Evolutionary conservation across 805 yeast species (phyloP).

Genomic region (Saturnispora dispora): DNA sequence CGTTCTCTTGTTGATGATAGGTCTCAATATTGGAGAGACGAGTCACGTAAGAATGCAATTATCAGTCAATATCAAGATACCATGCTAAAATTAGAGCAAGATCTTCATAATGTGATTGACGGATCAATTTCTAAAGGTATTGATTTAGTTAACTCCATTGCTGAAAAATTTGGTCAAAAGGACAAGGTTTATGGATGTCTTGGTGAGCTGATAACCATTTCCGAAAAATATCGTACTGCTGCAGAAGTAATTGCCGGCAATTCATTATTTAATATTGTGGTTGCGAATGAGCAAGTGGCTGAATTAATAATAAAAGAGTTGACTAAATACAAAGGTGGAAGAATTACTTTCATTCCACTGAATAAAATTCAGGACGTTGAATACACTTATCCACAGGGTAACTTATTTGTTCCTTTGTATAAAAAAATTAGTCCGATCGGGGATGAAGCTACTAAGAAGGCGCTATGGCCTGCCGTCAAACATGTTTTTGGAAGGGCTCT

Average conservation of each 20-base stretch:
- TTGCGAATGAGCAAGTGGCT: slow-evolving; percentile 81
- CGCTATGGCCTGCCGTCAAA: slow-evolving; percentile 54
- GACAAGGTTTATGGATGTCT: slow-evolving; percentile 70
- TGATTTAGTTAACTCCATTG: slow-evolving; percentile 55
- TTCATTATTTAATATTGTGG: slow-evolving; percentile 80
- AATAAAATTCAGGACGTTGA: slow-evolving; percentile 47
- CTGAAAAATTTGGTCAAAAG: slow-evolving; percentile 45
- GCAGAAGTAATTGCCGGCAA: slow-evolving; percentile 87
- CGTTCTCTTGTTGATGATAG: slow-evolving; percentile 51
- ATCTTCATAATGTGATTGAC: slow-evolving; percentile 66
- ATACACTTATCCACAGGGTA: slow-evolving; percentile 50
- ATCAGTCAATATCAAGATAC: slow-evolving; percentile 46
- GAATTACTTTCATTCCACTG: slow-evolving; percentile 87
- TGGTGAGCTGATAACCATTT: slow-evolving; percentile 74
- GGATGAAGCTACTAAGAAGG: slow-evolving; percentile 39
- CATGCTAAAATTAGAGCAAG: slow-evolving; percentile 42
- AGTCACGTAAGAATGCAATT: slow-evolving; percentile 52
- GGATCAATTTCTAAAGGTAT: slow-evolving; percentile 62
- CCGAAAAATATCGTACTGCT: slow-evolving; percentile 75
- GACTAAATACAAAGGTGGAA: slow-evolving; percentile 58
- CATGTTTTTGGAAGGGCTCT: slow-evolving; percentile 78
- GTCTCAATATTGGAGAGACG: slow-evolving; percentile 71
- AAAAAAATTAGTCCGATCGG: slow-evolving; percentile 40
- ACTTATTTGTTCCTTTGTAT: slow-evolving; percentile 67
- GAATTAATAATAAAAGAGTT: slow-evolving; percentile 69